Evolutionary conservation across 257 asterid genomes (phyloP).

Genomic region (Salvia rosmarinus): DNA sequence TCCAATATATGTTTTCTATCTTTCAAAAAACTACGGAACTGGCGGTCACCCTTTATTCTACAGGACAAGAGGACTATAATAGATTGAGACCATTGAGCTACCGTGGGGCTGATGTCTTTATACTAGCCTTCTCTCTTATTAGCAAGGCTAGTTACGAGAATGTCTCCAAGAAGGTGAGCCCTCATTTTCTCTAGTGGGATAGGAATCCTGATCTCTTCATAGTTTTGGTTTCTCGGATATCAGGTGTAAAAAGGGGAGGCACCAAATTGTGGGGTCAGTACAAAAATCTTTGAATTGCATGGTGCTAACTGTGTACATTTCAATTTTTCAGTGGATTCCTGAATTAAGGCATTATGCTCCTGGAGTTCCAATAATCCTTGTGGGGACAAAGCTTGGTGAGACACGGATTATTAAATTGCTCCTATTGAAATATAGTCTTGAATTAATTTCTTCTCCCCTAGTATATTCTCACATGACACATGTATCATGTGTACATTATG

Average conservation of each 20-base stretch:
- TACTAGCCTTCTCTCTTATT: conserved; percentile 83
- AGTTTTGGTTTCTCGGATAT: conserved; percentile 1
- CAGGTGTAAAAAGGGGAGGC: neutral
- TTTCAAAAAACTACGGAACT: conserved; percentile 13
- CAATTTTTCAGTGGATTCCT: conserved; percentile 75
- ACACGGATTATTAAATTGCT: neutral
- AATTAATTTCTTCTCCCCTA: neutral
- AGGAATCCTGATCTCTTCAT: neutral
- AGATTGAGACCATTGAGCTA: conserved; percentile 82
- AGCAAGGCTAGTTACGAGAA: conserved; percentile 87
- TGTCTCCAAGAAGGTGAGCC: conserved; percentile 58
- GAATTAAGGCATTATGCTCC: conserved; percentile 90
- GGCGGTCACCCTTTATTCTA: conserved; percentile 14
- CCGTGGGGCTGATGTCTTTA: conserved; percentile 86
- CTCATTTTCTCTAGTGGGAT: neutral
- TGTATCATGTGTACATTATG: neutral
- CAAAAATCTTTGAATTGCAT: neutral
- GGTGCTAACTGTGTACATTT: conserved; percentile 26
- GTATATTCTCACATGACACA: neutral
- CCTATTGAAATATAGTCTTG: neutral
- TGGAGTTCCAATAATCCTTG: conserved; percentile 81
- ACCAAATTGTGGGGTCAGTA: too few species aligned
- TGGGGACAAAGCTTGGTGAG: conserved; percentile 89
- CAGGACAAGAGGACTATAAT: conserved; percentile 82
- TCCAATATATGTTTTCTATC: conserved; percentile 1